Conservation (phyloP, 345 rosid genomes). For the Rubroshorea leprosula region DNA sequence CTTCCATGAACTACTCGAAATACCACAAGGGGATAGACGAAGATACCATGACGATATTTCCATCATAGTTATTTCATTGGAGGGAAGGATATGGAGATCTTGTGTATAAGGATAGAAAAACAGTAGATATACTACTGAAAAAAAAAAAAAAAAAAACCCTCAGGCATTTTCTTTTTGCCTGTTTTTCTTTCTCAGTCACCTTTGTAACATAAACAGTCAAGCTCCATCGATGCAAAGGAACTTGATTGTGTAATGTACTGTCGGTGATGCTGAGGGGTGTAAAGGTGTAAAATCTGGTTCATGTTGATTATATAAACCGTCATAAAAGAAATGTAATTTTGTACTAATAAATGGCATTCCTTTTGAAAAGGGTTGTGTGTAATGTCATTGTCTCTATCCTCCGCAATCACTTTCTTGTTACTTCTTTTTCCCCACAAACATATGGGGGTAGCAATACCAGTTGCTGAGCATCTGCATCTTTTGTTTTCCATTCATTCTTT, state of each 20-base stretch:
- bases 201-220: conserved; percentile 28
- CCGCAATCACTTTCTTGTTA: too few relatives aligned
- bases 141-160: conserved; percentile 15
- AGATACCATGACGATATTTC: conserved; percentile 93
- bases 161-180: conserved; percentile 28
- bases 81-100: conserved; percentile 96
- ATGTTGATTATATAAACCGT: conserved; percentile 23
- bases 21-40: conserved; percentile 89
- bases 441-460: too few relatives aligned
- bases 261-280: conserved; percentile 36
- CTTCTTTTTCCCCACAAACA: too few relatives aligned
- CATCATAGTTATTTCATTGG: conserved; percentile 78
- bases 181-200: conserved; percentile 25
- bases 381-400: too few relatives aligned
- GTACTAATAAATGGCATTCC: conserved; percentile 34
- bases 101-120: conserved; percentile 55
- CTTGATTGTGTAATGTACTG: conserved; percentile 19
- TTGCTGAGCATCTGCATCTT: conserved; percentile 22
- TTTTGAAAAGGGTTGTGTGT: too few relatives aligned
- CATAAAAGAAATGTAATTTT: conserved; percentile 32
- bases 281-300: conserved; percentile 40
- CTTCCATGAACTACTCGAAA: conserved; percentile 76
- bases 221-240: conserved; percentile 19
- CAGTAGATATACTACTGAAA: conserved; percentile 16
- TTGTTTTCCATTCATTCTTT: neutral